Conservation (phyloP, 106 monocot species). For the Iris macrosiphon region DNA sequence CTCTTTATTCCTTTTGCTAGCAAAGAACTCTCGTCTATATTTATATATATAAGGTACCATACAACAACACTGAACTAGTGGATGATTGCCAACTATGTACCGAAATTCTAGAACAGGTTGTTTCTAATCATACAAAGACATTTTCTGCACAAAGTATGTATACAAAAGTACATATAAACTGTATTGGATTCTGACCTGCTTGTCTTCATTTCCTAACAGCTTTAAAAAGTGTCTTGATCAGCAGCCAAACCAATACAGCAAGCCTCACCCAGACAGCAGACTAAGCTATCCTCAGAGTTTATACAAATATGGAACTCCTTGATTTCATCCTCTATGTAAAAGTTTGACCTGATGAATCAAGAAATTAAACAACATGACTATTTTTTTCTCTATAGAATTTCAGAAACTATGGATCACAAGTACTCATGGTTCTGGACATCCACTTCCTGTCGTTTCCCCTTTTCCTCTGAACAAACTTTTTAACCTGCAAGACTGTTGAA, state of each 20-base stretch:
- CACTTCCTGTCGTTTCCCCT: conserved; percentile 9
- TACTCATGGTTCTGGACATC: conserved; percentile 3
- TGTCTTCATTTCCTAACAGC: no score
- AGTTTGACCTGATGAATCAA: neutral
- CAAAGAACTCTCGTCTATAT: no score
- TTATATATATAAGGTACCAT: no score
- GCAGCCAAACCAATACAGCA: neutral
- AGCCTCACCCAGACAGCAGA: neutral
- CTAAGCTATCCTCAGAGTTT: neutral
- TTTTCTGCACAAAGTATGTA: no score
- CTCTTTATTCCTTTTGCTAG: no score
- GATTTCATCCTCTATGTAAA: neutral
- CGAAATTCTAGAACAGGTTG: no score
- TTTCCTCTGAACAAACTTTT: conserved; percentile 27
- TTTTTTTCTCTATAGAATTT: neutral
- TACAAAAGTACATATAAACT: no score
- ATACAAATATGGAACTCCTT: neutral
- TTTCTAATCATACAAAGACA: no score
- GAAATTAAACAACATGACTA: neutral
- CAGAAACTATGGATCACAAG: neutral
- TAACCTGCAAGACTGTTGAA: conserved; percentile 63
- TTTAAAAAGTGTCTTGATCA: neutral
- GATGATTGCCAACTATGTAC: no score
- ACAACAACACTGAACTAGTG: no score
- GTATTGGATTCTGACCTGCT: no score